These are phyloP conservation scores for Dictyostelium discoideum DNA, from an alignment of 78 protist genomes.

Conservation along the genomic window dicty_2.7 NC_007089.4:4316001-4316500, in stretches of 20 bases:
- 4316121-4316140: constrained; percentile 29
- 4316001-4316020: constrained; percentile 73
- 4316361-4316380: neutral
- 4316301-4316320: neutral
- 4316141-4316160: constrained; percentile 47
- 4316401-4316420: constrained; percentile 11
- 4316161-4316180: constrained; percentile 13
- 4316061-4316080: constrained; percentile 76
- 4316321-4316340: neutral
- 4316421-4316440: neutral
- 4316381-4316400: neutral
- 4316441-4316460: neutral
- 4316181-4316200: neutral
- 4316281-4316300: constrained; percentile 10
- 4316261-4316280: neutral
- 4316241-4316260: neutral
- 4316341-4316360: neutral
- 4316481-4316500: neutral
- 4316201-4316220: constrained; percentile 10
- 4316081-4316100: constrained; percentile 45
- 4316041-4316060: constrained; percentile 68
- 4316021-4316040: constrained; percentile 51
- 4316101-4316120: constrained; percentile 64
- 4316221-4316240: constrained; percentile 5
- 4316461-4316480: neutral